Percentiles rank a stretch among this genome's conserved stretches.
phyloP scores from a whole-genome alignment of 768 basidiomycete species.

The Harrya chromipes region DNA sequence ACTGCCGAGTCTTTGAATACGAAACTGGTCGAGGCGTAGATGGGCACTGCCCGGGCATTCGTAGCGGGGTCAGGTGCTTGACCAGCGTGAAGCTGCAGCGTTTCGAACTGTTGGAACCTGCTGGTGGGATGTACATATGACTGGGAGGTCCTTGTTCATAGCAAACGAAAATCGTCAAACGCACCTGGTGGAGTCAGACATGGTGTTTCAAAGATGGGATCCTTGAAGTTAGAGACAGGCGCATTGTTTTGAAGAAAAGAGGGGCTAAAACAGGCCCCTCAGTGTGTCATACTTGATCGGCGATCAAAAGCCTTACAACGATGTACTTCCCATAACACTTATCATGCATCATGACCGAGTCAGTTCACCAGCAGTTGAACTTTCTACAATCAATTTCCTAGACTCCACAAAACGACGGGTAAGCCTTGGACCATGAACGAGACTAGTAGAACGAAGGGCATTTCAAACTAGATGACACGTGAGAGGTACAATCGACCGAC shows the following conservation, averaged over 20 bases:
- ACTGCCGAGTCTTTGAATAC: slow-evolving; percentile 61
- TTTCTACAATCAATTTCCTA: too few relatives aligned
- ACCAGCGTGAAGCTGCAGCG: slow-evolving; percentile 77
- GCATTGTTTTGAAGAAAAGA: too few relatives aligned
- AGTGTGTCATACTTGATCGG: too few relatives aligned
- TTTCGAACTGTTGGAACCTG: slow-evolving; percentile 58
- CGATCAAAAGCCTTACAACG: too few relatives aligned
- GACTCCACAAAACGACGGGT: neutral
- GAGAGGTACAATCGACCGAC: neutral
- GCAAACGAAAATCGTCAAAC: neutral
- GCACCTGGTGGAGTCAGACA: slow-evolving; percentile 6
- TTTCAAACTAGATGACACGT: neutral
- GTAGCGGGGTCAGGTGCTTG: slow-evolving; percentile 59
- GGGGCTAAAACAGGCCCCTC: too few relatives aligned
- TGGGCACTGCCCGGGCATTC: slow-evolving; percentile 73
- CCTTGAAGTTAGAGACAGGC: too few relatives aligned
- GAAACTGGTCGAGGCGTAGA: slow-evolving; percentile 71
- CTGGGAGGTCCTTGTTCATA: neutral
- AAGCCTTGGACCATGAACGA: neutral
- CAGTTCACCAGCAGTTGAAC: too few relatives aligned
- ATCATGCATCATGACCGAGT: too few relatives aligned
- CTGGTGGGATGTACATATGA: neutral
- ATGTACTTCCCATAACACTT: too few relatives aligned
- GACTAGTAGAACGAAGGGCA: neutral
- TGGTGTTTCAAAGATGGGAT: neutral